Percentiles rank a stretch among this genome's conserved stretches.
Evolutionary conservation across 106 monocot species (phyloP).

Genomic region (Phalaenopsis aphrodite): DNA sequence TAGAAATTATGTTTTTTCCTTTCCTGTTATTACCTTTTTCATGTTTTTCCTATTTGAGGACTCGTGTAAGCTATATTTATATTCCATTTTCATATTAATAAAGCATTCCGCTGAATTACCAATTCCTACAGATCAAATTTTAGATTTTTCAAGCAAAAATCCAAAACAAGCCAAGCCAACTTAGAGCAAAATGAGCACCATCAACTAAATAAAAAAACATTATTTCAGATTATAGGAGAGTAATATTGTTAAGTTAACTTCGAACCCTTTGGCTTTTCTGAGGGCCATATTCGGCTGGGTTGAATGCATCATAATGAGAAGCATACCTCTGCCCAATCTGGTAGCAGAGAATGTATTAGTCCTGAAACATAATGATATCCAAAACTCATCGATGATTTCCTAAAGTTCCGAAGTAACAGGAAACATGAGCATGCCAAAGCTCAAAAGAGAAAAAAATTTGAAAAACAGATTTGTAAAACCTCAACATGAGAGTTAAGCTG

Average conservation of each 20-base stretch:
- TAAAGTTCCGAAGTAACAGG: background rate
- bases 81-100: too few relatives aligned
- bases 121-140: background rate
- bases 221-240: background rate
- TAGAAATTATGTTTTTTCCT: too few relatives aligned
- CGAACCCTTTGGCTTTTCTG: slow-evolving; percentile 77
- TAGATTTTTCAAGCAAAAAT: background rate
- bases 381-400: background rate
- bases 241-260: background rate
- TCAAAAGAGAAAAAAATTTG: background rate
- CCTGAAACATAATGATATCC: slow-evolving; percentile 28
- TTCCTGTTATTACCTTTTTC: too few relatives aligned
- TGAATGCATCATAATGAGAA: slow-evolving; percentile 78
- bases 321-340: slow-evolving; percentile 79
- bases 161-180: background rate
- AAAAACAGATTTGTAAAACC: background rate
- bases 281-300: slow-evolving; percentile 65
- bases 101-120: too few relatives aligned
- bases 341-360: slow-evolving; percentile 68
- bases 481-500: background rate
- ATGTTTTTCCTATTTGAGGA: too few relatives aligned
- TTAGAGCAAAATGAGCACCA: background rate
- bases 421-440: background rate
- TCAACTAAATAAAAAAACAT: background rate
- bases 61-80: too few relatives aligned